A percentile compares a stretch with the other conserved stretches of the same genome.
phyloP scores from a whole-genome alignment of 2,329 filamentous ascomycete species.

The Botrytis squamosa region DNA sequence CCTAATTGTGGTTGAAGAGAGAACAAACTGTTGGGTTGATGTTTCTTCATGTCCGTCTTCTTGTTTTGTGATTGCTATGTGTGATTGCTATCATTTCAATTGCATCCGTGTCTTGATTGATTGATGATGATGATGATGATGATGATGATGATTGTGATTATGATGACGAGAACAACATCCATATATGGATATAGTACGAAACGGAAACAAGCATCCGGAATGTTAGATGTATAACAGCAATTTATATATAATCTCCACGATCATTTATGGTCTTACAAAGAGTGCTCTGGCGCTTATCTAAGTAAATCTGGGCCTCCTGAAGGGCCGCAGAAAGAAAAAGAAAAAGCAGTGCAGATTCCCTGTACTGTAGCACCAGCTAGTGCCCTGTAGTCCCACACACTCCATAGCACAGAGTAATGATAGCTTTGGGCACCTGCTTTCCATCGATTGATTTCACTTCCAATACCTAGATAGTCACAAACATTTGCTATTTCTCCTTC shows the following conservation, averaged over 20 bases:
- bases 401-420: slow-evolving; percentile 17
- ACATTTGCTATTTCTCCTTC: neutral
- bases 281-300: slow-evolving; percentile 20
- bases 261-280: neutral
- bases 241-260: neutral
- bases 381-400: slow-evolving; percentile 14
- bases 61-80: neutral
- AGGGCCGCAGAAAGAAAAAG: slow-evolving; percentile 12
- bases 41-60: neutral
- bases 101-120: neutral
- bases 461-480: neutral
- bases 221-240: neutral
- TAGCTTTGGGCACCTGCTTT: slow-evolving; percentile 14
- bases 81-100: neutral
- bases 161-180: neutral
- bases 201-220: neutral
- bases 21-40: neutral
- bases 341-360: slow-evolving; percentile 10
- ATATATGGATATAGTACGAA: neutral
- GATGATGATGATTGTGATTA: neutral
- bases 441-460: neutral
- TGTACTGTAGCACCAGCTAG: neutral
- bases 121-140: neutral
- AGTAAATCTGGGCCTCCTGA: slow-evolving; percentile 17
- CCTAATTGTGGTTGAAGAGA: neutral